Percentiles rank a stretch among this genome's conserved stretches.
These are phyloP conservation scores for Melocanna baccifera DNA, from an alignment of 176 grass and related monocot genomes.

Conservation along the genomic window DNA sequence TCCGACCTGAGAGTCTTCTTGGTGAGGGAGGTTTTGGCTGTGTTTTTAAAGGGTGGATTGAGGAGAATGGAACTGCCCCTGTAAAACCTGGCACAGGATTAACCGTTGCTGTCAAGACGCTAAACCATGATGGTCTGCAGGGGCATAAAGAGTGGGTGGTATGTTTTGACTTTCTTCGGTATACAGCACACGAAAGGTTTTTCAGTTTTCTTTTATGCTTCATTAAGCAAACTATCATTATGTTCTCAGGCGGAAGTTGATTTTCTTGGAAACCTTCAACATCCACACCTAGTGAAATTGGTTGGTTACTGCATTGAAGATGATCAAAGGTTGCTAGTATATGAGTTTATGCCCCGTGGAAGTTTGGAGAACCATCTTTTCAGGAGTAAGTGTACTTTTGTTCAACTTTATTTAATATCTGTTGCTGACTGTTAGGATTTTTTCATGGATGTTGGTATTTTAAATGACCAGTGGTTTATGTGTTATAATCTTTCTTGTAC, in stretches of 20 bases:
- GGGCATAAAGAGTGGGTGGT: conserved; percentile 99
- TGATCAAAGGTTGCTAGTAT: conserved; percentile 94
- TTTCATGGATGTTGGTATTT: not conserved
- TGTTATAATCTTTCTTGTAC: not conserved
- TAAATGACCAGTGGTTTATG: not conserved
- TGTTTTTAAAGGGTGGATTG: conserved; percentile 99
- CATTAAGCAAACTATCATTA: conserved; percentile 22
- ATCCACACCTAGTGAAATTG: conserved; percentile 95
- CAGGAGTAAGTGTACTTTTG: conserved; percentile 60
- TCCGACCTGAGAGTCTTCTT: conserved; percentile 95
- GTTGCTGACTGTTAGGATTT: not conserved
- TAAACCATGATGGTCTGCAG: conserved; percentile 98
- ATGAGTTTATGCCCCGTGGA: conserved; percentile 99
- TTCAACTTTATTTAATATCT: not conserved
- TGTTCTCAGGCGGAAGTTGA: conserved; percentile 84
- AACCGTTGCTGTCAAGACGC: conserved; percentile 96
- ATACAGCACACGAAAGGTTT: not conserved
- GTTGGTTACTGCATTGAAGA: conserved; percentile 99
- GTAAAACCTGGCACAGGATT: conserved; percentile 96
- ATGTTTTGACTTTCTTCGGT: conserved; percentile 40
- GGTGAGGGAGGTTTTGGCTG: conserved; percentile 97
- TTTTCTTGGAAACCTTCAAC: conserved; percentile 96
- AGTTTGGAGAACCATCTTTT: conserved; percentile 99
- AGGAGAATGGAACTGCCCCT: conserved; percentile 97
- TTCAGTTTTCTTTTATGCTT: conserved; percentile 22